These are phyloP conservation scores for Paratrimastix pyriformis DNA, from an alignment of 78 protist species.

Conservation along the genomic window DNA sequence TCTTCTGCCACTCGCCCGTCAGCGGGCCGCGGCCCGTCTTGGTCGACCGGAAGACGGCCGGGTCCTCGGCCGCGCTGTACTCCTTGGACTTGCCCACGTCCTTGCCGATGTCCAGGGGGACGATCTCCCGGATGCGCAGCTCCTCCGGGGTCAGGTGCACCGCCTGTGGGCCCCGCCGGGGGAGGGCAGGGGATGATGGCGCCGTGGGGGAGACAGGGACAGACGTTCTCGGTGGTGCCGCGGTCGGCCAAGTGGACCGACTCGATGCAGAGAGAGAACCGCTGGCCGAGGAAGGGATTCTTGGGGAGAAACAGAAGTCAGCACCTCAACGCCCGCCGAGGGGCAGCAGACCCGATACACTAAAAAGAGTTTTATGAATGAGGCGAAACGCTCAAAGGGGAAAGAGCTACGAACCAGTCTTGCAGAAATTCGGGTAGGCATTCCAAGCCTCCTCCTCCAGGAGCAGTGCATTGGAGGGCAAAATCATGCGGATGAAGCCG, in stretches of 20 bases:
- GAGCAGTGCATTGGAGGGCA: slow-evolving; percentile 51
- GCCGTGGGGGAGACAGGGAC: not conserved
- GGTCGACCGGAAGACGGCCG: slow-evolving; percentile 38
- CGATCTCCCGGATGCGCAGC: slow-evolving; percentile 38
- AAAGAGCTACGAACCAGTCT: no score
- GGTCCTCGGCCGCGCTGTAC: slow-evolving; percentile 63
- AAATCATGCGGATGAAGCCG: slow-evolving; percentile 28
- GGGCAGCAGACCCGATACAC: no score
- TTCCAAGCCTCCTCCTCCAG: slow-evolving; percentile 81
- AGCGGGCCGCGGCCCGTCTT: slow-evolving; percentile 70
- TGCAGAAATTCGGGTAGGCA: slow-evolving; percentile 70
- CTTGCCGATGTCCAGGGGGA: slow-evolving; percentile 50
- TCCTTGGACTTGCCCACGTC: slow-evolving; percentile 19
- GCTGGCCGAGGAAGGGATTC: slow-evolving; percentile 45
- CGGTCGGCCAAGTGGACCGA: slow-evolving; percentile 51
- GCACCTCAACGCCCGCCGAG: no score
- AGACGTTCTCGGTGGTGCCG: slow-evolving; percentile 40
- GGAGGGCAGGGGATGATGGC: not conserved
- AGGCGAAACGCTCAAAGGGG: no score
- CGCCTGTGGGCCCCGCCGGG: not conserved
- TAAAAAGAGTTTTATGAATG: no score
- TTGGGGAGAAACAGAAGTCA: slow-evolving; percentile 10
- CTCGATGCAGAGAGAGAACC: slow-evolving; percentile 45
- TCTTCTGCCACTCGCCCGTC: slow-evolving; percentile 38
- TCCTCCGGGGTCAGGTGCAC: not conserved